Evolutionary conservation across 2,329 filamentous ascomycete genomes (phyloP).

Genomic region (Botrytis sinoallii): DNA sequence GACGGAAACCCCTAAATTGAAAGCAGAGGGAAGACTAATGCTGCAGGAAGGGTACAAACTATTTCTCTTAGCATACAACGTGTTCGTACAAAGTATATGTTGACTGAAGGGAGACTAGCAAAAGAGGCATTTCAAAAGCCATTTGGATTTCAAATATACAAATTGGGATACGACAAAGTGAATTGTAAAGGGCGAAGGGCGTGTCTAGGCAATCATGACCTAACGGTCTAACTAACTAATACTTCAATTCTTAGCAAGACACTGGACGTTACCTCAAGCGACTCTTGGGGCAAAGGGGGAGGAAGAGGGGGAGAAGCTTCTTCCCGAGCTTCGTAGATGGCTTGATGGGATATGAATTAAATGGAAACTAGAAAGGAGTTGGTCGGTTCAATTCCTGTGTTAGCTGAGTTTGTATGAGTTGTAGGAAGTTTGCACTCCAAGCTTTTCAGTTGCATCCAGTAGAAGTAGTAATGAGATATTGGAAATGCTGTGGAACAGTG

Average conservation of each 20-base stretch:
- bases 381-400: background rate
- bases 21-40: background rate
- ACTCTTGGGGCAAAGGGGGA: background rate
- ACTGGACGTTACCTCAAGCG: background rate
- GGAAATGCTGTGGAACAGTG: background rate
- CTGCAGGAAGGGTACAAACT: background rate
- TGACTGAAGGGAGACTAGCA: background rate
- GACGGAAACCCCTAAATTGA: background rate
- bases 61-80: background rate
- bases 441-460: background rate
- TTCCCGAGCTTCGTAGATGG: background rate
- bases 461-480: background rate
- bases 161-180: background rate
- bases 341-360: background rate
- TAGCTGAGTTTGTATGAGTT: background rate
- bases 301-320: background rate
- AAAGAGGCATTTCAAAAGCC: background rate
- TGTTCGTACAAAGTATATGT: background rate
- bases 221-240: background rate
- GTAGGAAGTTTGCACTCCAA: background rate
- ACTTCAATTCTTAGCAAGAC: conserved; percentile 3
- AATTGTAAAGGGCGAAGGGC: background rate
- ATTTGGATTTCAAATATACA: background rate
- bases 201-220: background rate
- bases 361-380: background rate